Percentiles rank a stretch among this genome's conserved stretches.
These are phyloP conservation scores for Ceratonia siliqua DNA, from an alignment of 306 rosid genomes.

Conservation along the genomic window DNA sequence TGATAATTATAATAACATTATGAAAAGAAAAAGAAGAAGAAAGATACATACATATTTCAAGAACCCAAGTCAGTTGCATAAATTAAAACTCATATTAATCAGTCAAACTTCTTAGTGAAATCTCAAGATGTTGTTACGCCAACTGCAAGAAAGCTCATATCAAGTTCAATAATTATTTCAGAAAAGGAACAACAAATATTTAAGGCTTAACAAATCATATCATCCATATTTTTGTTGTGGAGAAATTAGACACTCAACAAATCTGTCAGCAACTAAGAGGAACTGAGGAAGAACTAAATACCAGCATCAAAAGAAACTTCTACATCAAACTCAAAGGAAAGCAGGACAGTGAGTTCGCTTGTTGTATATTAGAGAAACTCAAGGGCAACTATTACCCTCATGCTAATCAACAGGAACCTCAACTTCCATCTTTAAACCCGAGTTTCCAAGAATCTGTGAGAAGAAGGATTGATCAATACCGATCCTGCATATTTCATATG, in stretches of 20 bases:
- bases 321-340: constrained; percentile 1
- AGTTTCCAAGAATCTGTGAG: constrained; percentile 56
- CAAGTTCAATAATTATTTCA: constrained; percentile 25
- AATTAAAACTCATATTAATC: not conserved
- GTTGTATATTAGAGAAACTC: constrained; percentile 19
- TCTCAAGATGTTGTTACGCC: not conserved
- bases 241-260: constrained; percentile 3
- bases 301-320: constrained; percentile 29
- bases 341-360: not conserved
- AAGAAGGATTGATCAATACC: constrained; percentile 16
- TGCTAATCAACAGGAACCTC: constrained; percentile 66
- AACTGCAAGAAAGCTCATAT: not conserved
- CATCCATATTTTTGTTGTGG: not conserved
- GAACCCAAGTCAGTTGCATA: not conserved
- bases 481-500: constrained; percentile 26
- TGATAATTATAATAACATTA: not conserved
- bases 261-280: constrained; percentile 19
- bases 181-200: not conserved
- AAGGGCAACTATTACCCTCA: not conserved
- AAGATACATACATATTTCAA: not conserved
- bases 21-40: constrained; percentile 14
- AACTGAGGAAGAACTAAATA: constrained; percentile 23
- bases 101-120: not conserved
- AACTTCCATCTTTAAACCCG: constrained; percentile 72
- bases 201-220: constrained; percentile 8